Base-by-base conservation (phyloP, 2,329 filamentous ascomycete species). In the Didymella sp. region DNA sequence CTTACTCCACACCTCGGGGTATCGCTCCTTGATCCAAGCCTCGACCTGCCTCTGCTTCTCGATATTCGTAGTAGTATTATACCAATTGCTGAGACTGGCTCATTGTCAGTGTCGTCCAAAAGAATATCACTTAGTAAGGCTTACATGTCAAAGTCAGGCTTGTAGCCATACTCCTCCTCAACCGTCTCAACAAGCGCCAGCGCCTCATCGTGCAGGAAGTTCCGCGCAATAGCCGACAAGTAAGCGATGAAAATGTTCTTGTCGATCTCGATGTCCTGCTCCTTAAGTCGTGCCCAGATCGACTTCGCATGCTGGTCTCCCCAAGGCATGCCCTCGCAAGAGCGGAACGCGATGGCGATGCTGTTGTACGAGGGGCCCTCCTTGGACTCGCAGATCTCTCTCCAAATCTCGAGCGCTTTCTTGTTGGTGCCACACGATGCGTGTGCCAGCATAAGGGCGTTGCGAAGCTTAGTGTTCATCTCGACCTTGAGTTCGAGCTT, bases 401-500 rank as follows among this genome's bases (percentile, higher is more conserved):
- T 82, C 92, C 93, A 98, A 71, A 92, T 91, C 45, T 88, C 86
- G 61, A 96, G 79, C 1, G 90, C 91, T 51, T 85, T 84, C 27
- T 83, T 77, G 0, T 89, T 82, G 61, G 87, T 81, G 6, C 85
- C 89, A 68, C 87, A 90, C 1, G 85, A 84, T 1, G 87, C 86
- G 71, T 96, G 94, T 0, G 91, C 93, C 12, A 95, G 82, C 87
- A 99, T 96, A 45, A 98, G 80, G 0, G 89, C 87, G 68, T 96
- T 98, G 66, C 89, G 86, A 2, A 98, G 80, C 52, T 80, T 82
- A 0, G 94, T 98, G 65, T 85, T 87, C 4, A 89, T 83, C 65
- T 93, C 87, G 33, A 98, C 83, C 38, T 86, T 85, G n/a, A 88
- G 84, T 74, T 99, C 95, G 74, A 97, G 88, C 78, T 96, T 98